Evolutionary conservation across 2,329 filamentous ascomycete genomes (phyloP).

Genomic region (Septoria linicola): DNA sequence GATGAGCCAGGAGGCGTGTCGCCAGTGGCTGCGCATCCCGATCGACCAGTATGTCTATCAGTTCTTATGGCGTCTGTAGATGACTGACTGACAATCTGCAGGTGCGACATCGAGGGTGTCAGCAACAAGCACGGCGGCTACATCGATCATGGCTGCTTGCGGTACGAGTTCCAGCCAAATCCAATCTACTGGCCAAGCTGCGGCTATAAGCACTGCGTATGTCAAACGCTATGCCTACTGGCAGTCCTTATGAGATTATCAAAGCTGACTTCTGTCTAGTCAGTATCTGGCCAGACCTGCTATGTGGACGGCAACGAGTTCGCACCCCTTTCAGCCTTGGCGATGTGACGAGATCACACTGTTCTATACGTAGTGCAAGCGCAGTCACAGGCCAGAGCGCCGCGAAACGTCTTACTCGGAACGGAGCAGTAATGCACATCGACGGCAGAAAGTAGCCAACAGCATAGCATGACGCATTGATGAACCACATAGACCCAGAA

Average conservation of each 20-base stretch:
- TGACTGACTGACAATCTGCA: not conserved
- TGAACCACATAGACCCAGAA: no score
- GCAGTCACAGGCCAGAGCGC: no score
- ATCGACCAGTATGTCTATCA: conserved; percentile 12
- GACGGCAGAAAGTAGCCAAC: no score
- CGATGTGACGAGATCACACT: no score
- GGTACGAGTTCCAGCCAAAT: conserved; percentile 17
- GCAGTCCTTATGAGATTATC: not conserved
- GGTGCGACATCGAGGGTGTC: conserved; percentile 12
- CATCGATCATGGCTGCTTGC: conserved; percentile 16
- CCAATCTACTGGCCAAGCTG: conserved; percentile 18
- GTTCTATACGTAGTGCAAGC: no score
- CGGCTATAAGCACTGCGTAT: conserved; percentile 2
- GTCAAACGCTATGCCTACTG: not conserved
- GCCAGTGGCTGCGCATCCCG: not conserved
- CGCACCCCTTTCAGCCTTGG: no score
- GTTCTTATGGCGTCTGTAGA: no score
- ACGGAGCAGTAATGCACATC: no score
- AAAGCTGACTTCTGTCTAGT: not conserved
- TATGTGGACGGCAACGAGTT: no score
- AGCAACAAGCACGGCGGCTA: conserved; percentile 19
- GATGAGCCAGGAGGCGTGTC: conserved; percentile 8
- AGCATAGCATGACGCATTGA: no score
- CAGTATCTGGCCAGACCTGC: not conserved
- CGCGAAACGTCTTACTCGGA: no score